phyloP scores from a whole-genome alignment of 2,329 filamentous ascomycete species.

The Cryphonectria radicalis region DNA sequence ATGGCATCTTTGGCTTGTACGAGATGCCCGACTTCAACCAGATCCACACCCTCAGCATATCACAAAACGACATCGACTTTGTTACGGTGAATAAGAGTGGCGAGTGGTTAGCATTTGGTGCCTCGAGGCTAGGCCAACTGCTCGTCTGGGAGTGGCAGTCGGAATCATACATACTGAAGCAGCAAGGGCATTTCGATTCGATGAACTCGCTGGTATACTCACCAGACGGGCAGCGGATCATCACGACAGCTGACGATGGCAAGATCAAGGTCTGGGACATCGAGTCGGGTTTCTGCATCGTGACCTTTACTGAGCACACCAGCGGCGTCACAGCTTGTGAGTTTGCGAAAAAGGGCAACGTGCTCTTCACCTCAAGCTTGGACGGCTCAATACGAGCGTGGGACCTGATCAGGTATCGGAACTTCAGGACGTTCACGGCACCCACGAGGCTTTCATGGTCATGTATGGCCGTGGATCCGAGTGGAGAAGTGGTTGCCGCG shows the following conservation, averaged over 20 bases:
- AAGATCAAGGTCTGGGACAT: constrained; percentile 99
- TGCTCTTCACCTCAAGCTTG: constrained; percentile 91
- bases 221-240: constrained; percentile 88
- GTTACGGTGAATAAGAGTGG: constrained; percentile 93
- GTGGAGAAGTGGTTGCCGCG: constrained; percentile 93
- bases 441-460: constrained; percentile 91
- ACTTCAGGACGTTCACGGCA: constrained; percentile 96
- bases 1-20: constrained; percentile 90
- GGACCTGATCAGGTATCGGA: constrained; percentile 94
- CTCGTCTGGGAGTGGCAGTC: constrained; percentile 99
- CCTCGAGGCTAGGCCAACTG: constrained; percentile 92
- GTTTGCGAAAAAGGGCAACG: constrained; percentile 93
- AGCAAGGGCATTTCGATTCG: constrained; percentile 95
- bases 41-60: constrained; percentile 92
- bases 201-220: constrained; percentile 95
- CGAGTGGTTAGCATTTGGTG: constrained; percentile 96
- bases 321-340: constrained; percentile 93
- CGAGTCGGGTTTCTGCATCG: constrained; percentile 94
- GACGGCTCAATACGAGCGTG: constrained; percentile 94
- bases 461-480: constrained; percentile 93
- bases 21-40: constrained; percentile 95
- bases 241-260: constrained; percentile 93
- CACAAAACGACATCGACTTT: constrained; percentile 94
- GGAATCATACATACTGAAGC: constrained; percentile 97
- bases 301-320: constrained; percentile 96